These are phyloP conservation scores for Trypanosoma theileri DNA, from an alignment of 208 protist genomes.

Conservation along the genomic window DNA sequence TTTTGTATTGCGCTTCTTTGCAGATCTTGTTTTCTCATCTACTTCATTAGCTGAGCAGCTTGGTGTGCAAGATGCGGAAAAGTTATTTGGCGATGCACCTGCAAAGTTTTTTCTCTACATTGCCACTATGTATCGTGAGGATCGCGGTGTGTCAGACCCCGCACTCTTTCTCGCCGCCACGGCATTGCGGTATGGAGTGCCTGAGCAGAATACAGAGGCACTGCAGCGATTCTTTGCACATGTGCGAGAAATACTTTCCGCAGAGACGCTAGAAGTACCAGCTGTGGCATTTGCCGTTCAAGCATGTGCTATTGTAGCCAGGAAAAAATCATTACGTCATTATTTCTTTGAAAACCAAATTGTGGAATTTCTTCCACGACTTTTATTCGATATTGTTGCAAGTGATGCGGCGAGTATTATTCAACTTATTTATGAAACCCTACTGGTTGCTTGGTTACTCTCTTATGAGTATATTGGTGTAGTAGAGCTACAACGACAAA, in stretches of 20 bases:
- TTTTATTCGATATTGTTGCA: slow-evolving; percentile 80
- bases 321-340: slow-evolving; percentile 65
- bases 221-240: slow-evolving; percentile 67
- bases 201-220: slow-evolving; percentile 42
- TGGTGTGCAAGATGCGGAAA: slow-evolving; percentile 36
- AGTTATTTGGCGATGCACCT: slow-evolving; percentile 50
- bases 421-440: slow-evolving; percentile 83
- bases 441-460: slow-evolving; percentile 78
- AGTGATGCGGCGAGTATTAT: slow-evolving; percentile 78
- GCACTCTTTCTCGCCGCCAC: slow-evolving; percentile 74
- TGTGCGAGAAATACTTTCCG: slow-evolving; percentile 47
- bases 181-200: slow-evolving; percentile 64
- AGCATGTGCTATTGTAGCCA: slow-evolving; percentile 72
- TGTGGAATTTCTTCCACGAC: slow-evolving; percentile 62
- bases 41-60: slow-evolving; percentile 51
- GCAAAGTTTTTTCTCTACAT: slow-evolving; percentile 58
- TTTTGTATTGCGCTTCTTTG: slow-evolving; percentile 77
- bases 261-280: slow-evolving; percentile 56
- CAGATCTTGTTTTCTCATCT: slow-evolving; percentile 60
- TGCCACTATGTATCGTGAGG: slow-evolving; percentile 37
- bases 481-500: slow-evolving; percentile 57
- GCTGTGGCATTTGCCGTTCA: slow-evolving; percentile 74
- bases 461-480: slow-evolving; percentile 86
- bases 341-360: slow-evolving; percentile 77
- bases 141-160: slow-evolving; percentile 59